These are phyloP conservation scores for Cryptococcus sp. DNA, from an alignment of 1,284 basidiomycete species.

Conservation along the genomic window DNA sequence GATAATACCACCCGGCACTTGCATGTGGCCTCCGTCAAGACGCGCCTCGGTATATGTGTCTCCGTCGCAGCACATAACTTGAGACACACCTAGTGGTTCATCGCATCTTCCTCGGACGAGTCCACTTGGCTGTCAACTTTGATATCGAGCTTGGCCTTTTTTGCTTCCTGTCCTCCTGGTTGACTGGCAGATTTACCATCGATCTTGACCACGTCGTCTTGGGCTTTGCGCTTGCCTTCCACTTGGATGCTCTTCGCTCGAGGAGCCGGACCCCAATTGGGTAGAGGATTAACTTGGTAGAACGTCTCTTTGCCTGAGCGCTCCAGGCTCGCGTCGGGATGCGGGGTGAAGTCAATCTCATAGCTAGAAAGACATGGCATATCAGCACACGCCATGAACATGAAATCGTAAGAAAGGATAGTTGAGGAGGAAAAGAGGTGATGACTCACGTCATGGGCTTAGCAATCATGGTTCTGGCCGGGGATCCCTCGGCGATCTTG, in stretches of 20 bases:
- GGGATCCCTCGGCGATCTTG: constrained; percentile 71
- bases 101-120: constrained; percentile 17
- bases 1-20: no score
- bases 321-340: constrained; percentile 64
- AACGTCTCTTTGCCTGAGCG: constrained; percentile 67
- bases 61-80: neutral
- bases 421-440: no score
- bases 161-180: constrained; percentile 12
- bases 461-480: constrained; percentile 64
- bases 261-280: constrained; percentile 82
- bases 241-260: constrained; percentile 35
- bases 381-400: no score
- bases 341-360: constrained; percentile 70
- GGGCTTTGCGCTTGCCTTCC: constrained; percentile 1
- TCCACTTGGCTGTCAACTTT: constrained; percentile 6
- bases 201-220: neutral
- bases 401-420: no score
- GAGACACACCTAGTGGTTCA: constrained; percentile 12
- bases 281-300: constrained; percentile 87
- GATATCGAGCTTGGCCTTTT: constrained; percentile 1
- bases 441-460: constrained; percentile 66
- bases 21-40: no score
- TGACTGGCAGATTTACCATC: constrained; percentile 2
- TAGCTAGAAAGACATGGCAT: constrained; percentile 54
- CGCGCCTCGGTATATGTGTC: no score